Evolutionary conservation across 345 rosid genomes (phyloP), one percentile per base, ranked within the genome.

Genomic region (Ailanthus altissimus): DNA sequence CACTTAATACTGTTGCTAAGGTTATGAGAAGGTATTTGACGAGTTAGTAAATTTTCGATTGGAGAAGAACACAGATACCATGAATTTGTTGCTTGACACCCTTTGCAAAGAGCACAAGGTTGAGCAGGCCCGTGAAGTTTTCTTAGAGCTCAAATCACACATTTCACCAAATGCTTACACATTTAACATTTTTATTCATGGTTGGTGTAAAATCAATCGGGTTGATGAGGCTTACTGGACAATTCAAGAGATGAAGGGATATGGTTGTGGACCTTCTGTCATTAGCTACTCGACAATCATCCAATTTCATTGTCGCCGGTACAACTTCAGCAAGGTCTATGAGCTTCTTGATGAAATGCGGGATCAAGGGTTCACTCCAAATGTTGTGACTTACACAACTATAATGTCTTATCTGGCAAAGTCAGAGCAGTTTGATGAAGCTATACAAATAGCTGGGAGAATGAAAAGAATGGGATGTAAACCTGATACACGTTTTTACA

Each of bases 181-280:
- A 6, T 94, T 91, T 78, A 91, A 93, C 65, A 94, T 93, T 49
- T 88, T 93, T 54, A 90, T 94, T 59, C 89, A 91, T 46, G 97
- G 98, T 61, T 94, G 98, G 98, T 93, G 97, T 80, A 87, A 88
- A 83, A 74, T 83, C n/a, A 88, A 88, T 50, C 83, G 89, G 47
- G 90, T 89, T 5, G 95, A 91, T 45, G 97, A 93, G 79, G 98
- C 97, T 58, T 85, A 81, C 4, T 94, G 98, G 97, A 89, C 97
- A 7, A 80, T 94, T 43, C 94, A 91, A 59, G 97, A 94, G 80
- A 94, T 94, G 98, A 94, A 82, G 80, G 98, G 98, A 1, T 75
- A 88, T 45, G 98, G 94, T 0, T 80, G 57, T 60, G 82, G 49
- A n/a, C 97, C 94, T 50, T 89, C 90, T 80, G 93, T 89, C 23